These are phyloP conservation scores for Blastobotrys petasosporus DNA, from an alignment of 1,139 yeast genomes.

Conservation along the genomic window DNA sequence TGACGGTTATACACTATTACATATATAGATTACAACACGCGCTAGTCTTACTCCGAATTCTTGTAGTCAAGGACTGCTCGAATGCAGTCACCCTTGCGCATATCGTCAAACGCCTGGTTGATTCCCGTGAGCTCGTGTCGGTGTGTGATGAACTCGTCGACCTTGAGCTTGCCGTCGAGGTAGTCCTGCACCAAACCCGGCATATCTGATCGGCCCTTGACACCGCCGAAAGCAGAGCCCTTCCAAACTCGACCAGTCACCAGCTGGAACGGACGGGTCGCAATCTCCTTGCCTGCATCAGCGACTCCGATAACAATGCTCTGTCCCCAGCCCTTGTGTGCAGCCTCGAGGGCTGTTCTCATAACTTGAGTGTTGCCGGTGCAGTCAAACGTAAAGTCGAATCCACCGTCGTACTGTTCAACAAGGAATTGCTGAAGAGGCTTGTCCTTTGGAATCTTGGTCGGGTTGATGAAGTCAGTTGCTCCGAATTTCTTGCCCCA, in stretches of 20 bases:
- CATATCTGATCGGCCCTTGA: constrained; percentile 93
- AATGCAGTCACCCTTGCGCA: constrained; percentile 90
- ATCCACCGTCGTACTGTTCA: constrained; percentile 93
- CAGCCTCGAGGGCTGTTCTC: constrained; percentile 93
- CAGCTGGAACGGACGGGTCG: constrained; percentile 97
- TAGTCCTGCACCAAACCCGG: constrained; percentile 87
- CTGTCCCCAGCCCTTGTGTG: constrained; percentile 99
- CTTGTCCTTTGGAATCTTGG: constrained; percentile 62
- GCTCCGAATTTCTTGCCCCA: constrained; percentile 94
- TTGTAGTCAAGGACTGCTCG: constrained; percentile 64
- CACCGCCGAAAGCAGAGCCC: constrained; percentile 98
- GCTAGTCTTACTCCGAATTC: constrained; percentile 7
- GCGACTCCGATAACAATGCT: constrained; percentile 96
- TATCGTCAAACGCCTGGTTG: constrained; percentile 86
- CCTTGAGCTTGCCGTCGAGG: constrained; percentile 74
- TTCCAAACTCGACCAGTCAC: constrained; percentile 98
- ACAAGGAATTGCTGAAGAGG: constrained; percentile 78
- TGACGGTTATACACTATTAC: background rate
- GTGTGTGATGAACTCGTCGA: constrained; percentile 93
- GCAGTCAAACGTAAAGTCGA: constrained; percentile 94
- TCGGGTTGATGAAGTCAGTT: constrained; percentile 87
- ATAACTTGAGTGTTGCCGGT: constrained; percentile 93
- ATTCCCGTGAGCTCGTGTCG: constrained; percentile 71
- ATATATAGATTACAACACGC: background rate
- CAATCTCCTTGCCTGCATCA: constrained; percentile 93